Conservation (phyloP, 164 flowering plant genomes). For the Warburgia ugandensis region DNA sequence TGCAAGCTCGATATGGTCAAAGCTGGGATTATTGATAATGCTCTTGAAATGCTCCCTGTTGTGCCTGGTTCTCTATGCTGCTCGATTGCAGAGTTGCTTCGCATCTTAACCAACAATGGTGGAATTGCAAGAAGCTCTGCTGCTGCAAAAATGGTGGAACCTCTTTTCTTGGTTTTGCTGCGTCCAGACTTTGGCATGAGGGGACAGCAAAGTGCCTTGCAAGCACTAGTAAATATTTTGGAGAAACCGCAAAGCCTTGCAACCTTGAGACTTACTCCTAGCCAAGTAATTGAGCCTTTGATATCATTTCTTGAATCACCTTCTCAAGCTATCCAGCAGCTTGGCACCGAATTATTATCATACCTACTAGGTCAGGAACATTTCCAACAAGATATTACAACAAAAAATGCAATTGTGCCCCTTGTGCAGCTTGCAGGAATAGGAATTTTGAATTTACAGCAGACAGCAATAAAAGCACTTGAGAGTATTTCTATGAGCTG, state of each 20-base stretch:
- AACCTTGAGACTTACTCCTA: conserved; percentile 62
- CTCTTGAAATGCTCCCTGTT: conserved; percentile 57
- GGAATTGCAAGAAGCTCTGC: conserved; percentile 63
- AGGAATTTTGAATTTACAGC: conserved; percentile 69
- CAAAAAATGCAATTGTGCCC: conserved; percentile 72
- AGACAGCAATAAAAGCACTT: conserved; percentile 73
- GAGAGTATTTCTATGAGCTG: conserved; percentile 70
- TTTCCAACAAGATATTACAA: conserved; percentile 81
- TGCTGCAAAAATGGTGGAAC: conserved; percentile 69
- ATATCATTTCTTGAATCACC: conserved; percentile 72
- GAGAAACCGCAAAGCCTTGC: conserved; percentile 81
- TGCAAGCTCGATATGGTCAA: conserved; percentile 70
- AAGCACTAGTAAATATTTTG: conserved; percentile 78
- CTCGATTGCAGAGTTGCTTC: conserved; percentile 62
- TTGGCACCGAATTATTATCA: conserved; percentile 65
- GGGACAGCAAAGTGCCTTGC: conserved; percentile 94
- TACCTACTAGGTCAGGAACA: conserved; percentile 80
- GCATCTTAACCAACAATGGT: conserved; percentile 77
- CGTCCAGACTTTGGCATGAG: conserved; percentile 60
- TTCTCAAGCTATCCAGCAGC: conserved; percentile 88
- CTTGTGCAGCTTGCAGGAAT: conserved; percentile 88
- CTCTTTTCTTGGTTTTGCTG: conserved; percentile 62
- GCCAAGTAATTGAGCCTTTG: conserved; percentile 75
- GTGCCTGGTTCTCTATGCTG: conserved; percentile 64
- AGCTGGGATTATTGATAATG: conserved; percentile 60